These are phyloP conservation scores for Fusarium napiforme DNA, from an alignment of 2,329 filamentous ascomycete species.

Conservation along the genomic window DNA sequence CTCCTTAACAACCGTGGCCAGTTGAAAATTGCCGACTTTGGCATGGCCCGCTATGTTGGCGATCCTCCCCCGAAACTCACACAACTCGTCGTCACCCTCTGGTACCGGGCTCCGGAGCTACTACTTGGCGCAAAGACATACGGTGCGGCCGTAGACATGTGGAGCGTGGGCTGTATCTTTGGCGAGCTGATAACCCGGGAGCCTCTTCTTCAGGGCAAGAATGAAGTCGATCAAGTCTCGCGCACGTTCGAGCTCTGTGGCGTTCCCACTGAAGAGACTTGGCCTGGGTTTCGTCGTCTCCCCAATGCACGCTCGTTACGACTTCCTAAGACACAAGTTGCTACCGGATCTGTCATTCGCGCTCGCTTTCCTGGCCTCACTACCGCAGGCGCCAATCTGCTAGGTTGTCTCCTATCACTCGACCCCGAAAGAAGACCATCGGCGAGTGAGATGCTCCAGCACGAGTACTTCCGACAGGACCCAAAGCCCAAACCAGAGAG, in stretches of 20 bases:
- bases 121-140: constrained; percentile 84
- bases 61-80: constrained; percentile 84
- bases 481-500: constrained; percentile 89
- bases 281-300: constrained; percentile 87
- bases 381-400: constrained; percentile 74
- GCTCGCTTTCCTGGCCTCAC: constrained; percentile 86
- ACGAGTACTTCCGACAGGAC: constrained; percentile 89
- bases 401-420: constrained; percentile 76
- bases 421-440: constrained; percentile 78
- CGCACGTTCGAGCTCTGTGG: constrained; percentile 92
- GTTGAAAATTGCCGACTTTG: constrained; percentile 97
- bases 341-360: constrained; percentile 68
- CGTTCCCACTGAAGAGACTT: constrained; percentile 81
- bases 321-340: constrained; percentile 64
- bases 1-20: constrained; percentile 94
- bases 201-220: constrained; percentile 86
- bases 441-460: constrained; percentile 78
- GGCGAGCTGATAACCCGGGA: constrained; percentile 87
- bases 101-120: constrained; percentile 94
- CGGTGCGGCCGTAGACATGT: constrained; percentile 85
- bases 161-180: constrained; percentile 96
- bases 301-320: constrained; percentile 86
- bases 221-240: constrained; percentile 90
- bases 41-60: constrained; percentile 92
- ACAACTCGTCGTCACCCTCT: constrained; percentile 93